Evolutionary conservation across 495 filamentous ascomycete species (phyloP).

Genomic region (Penicillium cosmopolitanum): DNA sequence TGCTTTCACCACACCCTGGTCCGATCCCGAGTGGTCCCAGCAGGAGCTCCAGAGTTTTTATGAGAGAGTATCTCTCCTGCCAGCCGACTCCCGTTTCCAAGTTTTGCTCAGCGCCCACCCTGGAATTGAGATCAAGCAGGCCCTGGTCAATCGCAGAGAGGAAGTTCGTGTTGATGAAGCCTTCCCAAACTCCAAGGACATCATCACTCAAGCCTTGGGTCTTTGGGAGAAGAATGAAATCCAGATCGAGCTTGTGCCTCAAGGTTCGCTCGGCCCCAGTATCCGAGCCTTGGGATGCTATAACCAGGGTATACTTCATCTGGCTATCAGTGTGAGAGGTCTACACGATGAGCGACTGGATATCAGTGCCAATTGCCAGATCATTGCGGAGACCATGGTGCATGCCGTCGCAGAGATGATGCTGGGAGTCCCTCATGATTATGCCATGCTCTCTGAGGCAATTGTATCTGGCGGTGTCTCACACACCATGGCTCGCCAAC

Average conservation of each 20-base stretch:
- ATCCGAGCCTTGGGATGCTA: slow-evolving; percentile 53
- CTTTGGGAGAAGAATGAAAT: slow-evolving; percentile 49
- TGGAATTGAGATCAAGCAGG: slow-evolving; percentile 51
- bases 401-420: slow-evolving; percentile 55
- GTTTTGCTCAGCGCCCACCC: slow-evolving; percentile 47
- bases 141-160: slow-evolving; percentile 39
- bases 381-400: slow-evolving; percentile 59
- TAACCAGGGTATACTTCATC: slow-evolving; percentile 35
- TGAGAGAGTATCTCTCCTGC: slow-evolving; percentile 34
- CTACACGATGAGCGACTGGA: slow-evolving; percentile 42
- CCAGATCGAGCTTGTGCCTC: slow-evolving; percentile 50
- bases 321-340: slow-evolving; percentile 48
- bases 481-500: slow-evolving; percentile 41
- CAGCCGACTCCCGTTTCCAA: slow-evolving; percentile 36
- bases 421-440: slow-evolving; percentile 53
- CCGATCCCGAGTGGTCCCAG: slow-evolving; percentile 53
- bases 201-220: slow-evolving; percentile 41
- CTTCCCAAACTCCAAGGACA: slow-evolving; percentile 46
- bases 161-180: slow-evolving; percentile 46
- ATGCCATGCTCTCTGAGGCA: slow-evolving; percentile 52
- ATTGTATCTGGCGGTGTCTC: slow-evolving; percentile 47
- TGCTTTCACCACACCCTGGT: slow-evolving; percentile 49
- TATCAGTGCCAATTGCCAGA: slow-evolving; percentile 48
- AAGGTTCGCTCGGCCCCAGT: slow-evolving; percentile 42
- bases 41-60: slow-evolving; percentile 55